Percentiles rank a stretch among this genome's conserved stretches.
These are phyloP conservation scores for Lactifluus pinguis DNA, from an alignment of 768 basidiomycete genomes.

Conservation along the genomic window DNA sequence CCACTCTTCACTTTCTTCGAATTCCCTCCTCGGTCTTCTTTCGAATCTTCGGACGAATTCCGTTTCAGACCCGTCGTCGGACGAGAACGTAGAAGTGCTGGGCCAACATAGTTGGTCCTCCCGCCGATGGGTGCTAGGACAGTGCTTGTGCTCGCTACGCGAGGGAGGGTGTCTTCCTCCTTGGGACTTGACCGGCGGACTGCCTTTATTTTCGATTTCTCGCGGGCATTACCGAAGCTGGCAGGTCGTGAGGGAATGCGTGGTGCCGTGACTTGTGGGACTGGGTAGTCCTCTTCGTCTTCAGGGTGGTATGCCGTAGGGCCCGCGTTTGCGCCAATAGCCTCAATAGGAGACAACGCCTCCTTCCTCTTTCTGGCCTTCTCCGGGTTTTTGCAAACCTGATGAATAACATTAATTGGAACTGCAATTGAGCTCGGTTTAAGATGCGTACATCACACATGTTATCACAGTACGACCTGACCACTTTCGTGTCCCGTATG, in stretches of 20 bases:
- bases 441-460: conserved; percentile 65
- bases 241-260: background rate
- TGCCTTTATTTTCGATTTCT: background rate
- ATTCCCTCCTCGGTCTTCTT: background rate
- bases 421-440: background rate
- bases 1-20: conserved; percentile 8
- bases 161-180: background rate
- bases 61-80: conserved; percentile 5
- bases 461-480: conserved; percentile 49
- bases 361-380: conserved; percentile 43
- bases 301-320: conserved; percentile 12
- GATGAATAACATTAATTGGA: background rate
- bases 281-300: conserved; percentile 24
- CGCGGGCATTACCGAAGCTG: background rate
- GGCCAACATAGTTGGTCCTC: conserved; percentile 15
- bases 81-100: conserved; percentile 15
- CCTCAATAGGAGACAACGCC: conserved; percentile 39
- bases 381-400: conserved; percentile 77
- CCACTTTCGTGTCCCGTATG: conserved; percentile 32
- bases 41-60: background rate
- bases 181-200: background rate
- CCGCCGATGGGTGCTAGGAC: conserved; percentile 14
- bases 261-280: background rate
- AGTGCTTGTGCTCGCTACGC: conserved; percentile 12
- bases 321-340: conserved; percentile 22